A percentile compares a stretch with the other conserved stretches of the same genome.
Conservation (phyloP, 192 early-diverging fungal species). For the Dispira simplex region DNA sequence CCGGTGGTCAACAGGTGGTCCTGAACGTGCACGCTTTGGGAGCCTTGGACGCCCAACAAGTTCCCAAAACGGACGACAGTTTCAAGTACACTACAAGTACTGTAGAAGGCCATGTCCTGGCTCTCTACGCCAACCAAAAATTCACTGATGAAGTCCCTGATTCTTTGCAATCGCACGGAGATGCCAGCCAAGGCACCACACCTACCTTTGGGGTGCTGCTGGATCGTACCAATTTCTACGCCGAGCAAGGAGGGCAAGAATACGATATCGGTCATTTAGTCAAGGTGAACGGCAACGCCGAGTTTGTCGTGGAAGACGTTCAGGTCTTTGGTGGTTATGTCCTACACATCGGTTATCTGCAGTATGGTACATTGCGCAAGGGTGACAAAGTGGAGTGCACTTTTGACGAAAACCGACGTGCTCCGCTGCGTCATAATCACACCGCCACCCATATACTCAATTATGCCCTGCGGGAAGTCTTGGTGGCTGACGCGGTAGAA, state of each 20-base stretch:
- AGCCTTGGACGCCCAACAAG: slow-evolving; percentile 79
- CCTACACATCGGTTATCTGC: slow-evolving; percentile 87
- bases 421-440: slow-evolving; percentile 31
- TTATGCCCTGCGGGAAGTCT: slow-evolving; percentile 27
- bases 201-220: slow-evolving; percentile 25
- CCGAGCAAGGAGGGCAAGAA: slow-evolving; percentile 25
- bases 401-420: slow-evolving; percentile 25
- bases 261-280: slow-evolving; percentile 5
- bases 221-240: slow-evolving; percentile 32
- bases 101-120: slow-evolving; percentile 20
- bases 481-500: slow-evolving; percentile 40
- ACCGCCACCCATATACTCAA: slow-evolving; percentile 41
- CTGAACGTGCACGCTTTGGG: slow-evolving; percentile 26
- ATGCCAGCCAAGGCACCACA: slow-evolving; percentile 21
- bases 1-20: slow-evolving; percentile 11
- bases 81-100: slow-evolving; percentile 23
- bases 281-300: slow-evolving; percentile 56
- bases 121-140: slow-evolving; percentile 20
- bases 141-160: slow-evolving; percentile 44
- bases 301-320: slow-evolving; percentile 64
- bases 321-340: slow-evolving; percentile 93
- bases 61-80: slow-evolving; percentile 37
- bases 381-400: slow-evolving; percentile 21
- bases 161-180: slow-evolving; percentile 26
- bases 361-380: slow-evolving; percentile 58